phyloP scores from a whole-genome alignment of 768 basidiomycete species.

The Amanita rimosa region DNA sequence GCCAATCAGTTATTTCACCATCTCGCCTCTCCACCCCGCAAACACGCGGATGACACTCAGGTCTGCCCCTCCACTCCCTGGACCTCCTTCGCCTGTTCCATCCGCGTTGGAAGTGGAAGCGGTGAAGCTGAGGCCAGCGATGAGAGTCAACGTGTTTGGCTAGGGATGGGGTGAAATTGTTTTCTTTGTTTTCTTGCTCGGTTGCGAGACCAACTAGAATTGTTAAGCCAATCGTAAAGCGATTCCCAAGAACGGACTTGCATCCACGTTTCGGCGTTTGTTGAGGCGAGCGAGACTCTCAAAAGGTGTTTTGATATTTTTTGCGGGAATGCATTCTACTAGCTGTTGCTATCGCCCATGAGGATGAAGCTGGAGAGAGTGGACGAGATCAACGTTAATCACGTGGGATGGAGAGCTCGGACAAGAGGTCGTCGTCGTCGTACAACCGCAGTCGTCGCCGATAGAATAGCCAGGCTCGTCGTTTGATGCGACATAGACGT shows the following conservation, averaged over 20 bases:
- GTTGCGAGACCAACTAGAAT: conserved; percentile 64
- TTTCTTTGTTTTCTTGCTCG: conserved; percentile 54
- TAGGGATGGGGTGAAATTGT: conserved; percentile 43
- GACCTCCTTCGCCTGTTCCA: too few species aligned
- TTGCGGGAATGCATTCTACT: conserved; percentile 99
- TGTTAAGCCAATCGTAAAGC: conserved; percentile 1
- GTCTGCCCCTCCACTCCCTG: conserved; percentile 35
- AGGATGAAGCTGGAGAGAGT: conserved; percentile 94
- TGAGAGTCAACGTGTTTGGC: conserved; percentile 54
- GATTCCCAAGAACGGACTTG: conserved; percentile 14
- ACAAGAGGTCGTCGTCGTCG: conserved; percentile 71
- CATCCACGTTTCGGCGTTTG: conserved; percentile 95
- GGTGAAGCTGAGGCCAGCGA: conserved; percentile 20
- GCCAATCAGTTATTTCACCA: too few species aligned
- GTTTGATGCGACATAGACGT: neutral
- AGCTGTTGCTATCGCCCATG: conserved; percentile 97
- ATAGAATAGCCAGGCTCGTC: conserved; percentile 1
- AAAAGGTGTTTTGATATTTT: conserved; percentile 98
- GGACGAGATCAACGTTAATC: conserved; percentile 92
- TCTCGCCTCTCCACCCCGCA: too few species aligned
- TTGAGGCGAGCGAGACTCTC: conserved; percentile 92
- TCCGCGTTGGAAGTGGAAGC: too few species aligned
- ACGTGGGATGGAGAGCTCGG: conserved; percentile 78
- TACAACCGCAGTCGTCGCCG: conserved; percentile 64
- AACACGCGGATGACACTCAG: conserved; percentile 95